A percentile compares a stretch with the other conserved stretches of the same genome.
Conservation (phyloP, 176 grass and related monocot genomes). For the Musa itinerans region DNA sequence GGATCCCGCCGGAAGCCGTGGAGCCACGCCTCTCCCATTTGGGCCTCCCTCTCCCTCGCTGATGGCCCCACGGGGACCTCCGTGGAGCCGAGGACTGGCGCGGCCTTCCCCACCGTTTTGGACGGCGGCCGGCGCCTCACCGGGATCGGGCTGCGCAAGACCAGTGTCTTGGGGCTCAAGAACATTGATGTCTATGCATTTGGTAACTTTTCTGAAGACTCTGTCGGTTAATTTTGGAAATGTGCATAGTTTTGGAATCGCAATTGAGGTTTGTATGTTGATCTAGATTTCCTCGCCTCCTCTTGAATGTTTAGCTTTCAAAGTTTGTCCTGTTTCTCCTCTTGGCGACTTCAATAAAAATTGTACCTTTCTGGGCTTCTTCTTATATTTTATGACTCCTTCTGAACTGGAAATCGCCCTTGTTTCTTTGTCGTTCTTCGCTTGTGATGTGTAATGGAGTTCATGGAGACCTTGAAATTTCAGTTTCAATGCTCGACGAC, state of each 20-base stretch:
- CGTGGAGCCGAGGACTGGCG: slow-evolving; percentile 48
- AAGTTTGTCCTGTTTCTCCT: not conserved
- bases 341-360: not conserved
- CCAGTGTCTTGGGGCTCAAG: slow-evolving; percentile 68
- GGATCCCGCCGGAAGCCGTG: slow-evolving; percentile 5
- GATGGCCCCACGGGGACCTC: slow-evolving; percentile 7
- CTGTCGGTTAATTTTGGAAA: not conserved
- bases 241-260: not conserved
- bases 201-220: slow-evolving; percentile 33
- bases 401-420: not conserved
- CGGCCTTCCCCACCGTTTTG: slow-evolving; percentile 39
- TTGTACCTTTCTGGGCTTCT: not conserved
- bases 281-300: not conserved
- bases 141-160: slow-evolving; percentile 65
- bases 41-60: slow-evolving; percentile 65
- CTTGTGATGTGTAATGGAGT: not conserved
- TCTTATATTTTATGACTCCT: not conserved
- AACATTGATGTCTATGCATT: slow-evolving; percentile 74
- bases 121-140: slow-evolving; percentile 43
- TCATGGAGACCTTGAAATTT: not conserved
- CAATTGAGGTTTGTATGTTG: not conserved
- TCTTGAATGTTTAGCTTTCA: not conserved
- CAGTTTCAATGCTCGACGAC: not conserved
- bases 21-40: slow-evolving; percentile 26
- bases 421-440: not conserved